Percentiles rank a stretch among this genome's conserved stretches.
Conservation (phyloP, 202 grass and related monocot genomes). For the Setaria viridis region DNA sequence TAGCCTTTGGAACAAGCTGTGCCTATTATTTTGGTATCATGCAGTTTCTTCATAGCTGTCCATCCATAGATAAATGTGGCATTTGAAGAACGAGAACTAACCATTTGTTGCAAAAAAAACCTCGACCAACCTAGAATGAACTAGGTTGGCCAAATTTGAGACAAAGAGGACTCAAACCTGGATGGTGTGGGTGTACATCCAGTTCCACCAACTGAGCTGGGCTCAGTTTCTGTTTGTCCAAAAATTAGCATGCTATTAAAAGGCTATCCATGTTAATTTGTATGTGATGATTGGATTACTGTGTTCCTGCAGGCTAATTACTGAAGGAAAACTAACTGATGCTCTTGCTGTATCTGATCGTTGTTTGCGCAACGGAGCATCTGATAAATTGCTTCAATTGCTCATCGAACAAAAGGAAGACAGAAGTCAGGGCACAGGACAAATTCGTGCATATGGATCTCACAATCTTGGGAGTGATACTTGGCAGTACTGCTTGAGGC, state of each 20-base stretch:
- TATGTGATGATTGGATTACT: slow-evolving; percentile 43
- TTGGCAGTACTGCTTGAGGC: slow-evolving; percentile 92
- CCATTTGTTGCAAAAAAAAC: not conserved
- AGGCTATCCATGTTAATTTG: slow-evolving; percentile 33
- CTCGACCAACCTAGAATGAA: not conserved
- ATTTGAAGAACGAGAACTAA: slow-evolving; percentile 10
- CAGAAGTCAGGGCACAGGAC: slow-evolving; percentile 50
- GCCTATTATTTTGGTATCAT: slow-evolving; percentile 10
- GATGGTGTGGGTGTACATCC: not conserved
- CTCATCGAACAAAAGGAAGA: slow-evolving; percentile 73
- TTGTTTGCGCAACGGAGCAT: slow-evolving; percentile 89
- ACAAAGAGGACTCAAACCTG: not conserved
- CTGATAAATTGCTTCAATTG: slow-evolving; percentile 87
- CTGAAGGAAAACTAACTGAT: slow-evolving; percentile 94
- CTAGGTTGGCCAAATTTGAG: not conserved
- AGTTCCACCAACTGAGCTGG: no score
- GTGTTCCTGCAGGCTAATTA: slow-evolving; percentile 73
- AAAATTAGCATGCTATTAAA: not conserved
- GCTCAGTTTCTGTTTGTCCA: not conserved
- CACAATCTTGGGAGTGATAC: slow-evolving; percentile 62
- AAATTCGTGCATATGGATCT: slow-evolving; percentile 51
- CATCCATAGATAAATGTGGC: not conserved
- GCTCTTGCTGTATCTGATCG: slow-evolving; percentile 94
- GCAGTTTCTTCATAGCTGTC: not conserved
- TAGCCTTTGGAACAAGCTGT: not conserved